phyloP scores from a whole-genome alignment of 2,329 filamentous ascomycete species.

The Phialophora chinensis region DNA sequence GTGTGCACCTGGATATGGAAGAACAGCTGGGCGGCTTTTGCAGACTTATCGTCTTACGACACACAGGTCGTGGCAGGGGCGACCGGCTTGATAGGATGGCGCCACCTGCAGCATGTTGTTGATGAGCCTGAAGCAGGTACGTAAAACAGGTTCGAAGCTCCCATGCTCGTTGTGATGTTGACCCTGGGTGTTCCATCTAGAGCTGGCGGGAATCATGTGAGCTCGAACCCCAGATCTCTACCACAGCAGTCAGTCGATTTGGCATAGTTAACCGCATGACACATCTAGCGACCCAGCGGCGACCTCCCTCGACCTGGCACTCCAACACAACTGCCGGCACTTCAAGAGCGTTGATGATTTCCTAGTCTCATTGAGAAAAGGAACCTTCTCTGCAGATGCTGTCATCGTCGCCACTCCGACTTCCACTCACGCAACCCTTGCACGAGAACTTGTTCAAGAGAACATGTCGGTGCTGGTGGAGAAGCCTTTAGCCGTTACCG shows the following conservation, averaged over 20 bases:
- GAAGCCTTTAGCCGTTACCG: constrained; percentile 28
- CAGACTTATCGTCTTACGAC: no score
- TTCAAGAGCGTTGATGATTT: constrained; percentile 1
- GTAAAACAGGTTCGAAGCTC: neutral
- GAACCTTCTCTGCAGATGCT: constrained; percentile 10
- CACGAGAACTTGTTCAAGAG: constrained; percentile 14
- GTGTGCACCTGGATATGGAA: no score
- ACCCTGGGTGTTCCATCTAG: neutral
- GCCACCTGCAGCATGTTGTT: constrained; percentile 22
- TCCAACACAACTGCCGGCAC: neutral
- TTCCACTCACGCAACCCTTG: constrained; percentile 28
- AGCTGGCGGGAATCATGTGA: constrained; percentile 11
- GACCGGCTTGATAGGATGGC: constrained; percentile 21
- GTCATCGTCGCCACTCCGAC: constrained; percentile 34
- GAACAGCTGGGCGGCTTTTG: no score
- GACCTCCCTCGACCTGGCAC: neutral
- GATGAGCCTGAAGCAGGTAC: constrained; percentile 8
- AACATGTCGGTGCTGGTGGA: constrained; percentile 33
- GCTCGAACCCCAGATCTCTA: neutral
- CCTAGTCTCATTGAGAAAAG: neutral
- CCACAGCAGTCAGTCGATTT: constrained; percentile 4
- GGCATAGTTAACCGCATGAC: constrained; percentile 28
- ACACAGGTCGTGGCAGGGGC: constrained; percentile 18
- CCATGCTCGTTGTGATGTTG: neutral
- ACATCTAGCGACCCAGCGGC: constrained; percentile 3